Base-by-base conservation (phyloP, 176 grass and related monocot species). In the Echinochloa phyllopogon region DNA sequence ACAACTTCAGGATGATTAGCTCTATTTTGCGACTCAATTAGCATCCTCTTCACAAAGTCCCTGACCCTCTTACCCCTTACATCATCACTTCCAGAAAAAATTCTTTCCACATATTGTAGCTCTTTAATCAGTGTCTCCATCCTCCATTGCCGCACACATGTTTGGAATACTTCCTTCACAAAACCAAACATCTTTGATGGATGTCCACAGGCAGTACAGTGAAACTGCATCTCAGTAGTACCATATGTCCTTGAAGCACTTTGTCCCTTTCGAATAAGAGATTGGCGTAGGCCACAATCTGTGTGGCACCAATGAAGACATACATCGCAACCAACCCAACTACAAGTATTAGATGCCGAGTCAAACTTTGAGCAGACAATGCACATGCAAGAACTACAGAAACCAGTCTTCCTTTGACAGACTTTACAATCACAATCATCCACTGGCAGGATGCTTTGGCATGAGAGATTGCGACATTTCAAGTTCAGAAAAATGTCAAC, bases 251-350 rank as follows among this genome's bases (percentile, higher is more conserved):
- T 80, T 40, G 83, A 68, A 84, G 89, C 76, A 84, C 69, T 89
- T 69, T n/a, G 59, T 38, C 86, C 84, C 75, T 92, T 91, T n/a
- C 77, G 87, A 85, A 98, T 98, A 81, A 90, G 77, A 74, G 87
- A 92, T 72, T 89, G 81, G 21, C 13, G 89, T 56, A 95, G 78
- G 15, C 85, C 96, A 80, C 96, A 98, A 59, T 98, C 91, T 59
- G 93, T 95, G 69, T 98, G 96, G 80, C 96, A 98, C 96, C 96
- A 98, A 85, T 98, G 96, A 72, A 98, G 89, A 80, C 93, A 98
- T 17, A 90, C 80, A 75, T 95, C 96, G 83, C 93, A 98, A 61
- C 96, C 96, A 83, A 98, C 96, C 96, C 96, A 98, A 61, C 91
- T 89, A 74, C 96, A 98, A 16, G 96, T 98, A 88, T 98, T 95